These are phyloP conservation scores for Ganoderma resinaceum DNA, from an alignment of 1,284 basidiomycete genomes.

Conservation along the genomic window DNA sequence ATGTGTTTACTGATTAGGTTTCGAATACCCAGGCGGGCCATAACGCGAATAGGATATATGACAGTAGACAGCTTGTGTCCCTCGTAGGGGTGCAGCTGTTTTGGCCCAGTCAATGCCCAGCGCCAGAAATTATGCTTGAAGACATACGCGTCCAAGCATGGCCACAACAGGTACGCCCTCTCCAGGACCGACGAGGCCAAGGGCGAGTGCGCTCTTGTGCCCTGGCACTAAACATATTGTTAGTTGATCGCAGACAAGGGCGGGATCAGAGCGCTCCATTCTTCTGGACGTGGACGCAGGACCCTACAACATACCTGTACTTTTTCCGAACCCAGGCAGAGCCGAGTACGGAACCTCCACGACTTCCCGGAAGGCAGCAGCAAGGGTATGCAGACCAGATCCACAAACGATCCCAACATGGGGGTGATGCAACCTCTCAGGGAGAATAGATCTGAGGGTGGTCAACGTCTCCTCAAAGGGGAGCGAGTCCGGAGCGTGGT, in stretches of 20 bases:
- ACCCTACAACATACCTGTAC: constrained; percentile 61
- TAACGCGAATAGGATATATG: constrained; percentile 79
- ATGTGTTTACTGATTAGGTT: constrained; percentile 70
- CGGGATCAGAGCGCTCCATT: constrained; percentile 4
- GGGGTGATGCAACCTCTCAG: constrained; percentile 56
- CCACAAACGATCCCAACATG: constrained; percentile 82
- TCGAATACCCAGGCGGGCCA: constrained; percentile 77
- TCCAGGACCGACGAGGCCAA: constrained; percentile 71
- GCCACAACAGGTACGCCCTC: constrained; percentile 76
- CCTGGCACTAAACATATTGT: constrained; percentile 61
- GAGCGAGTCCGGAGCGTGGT: constrained; percentile 17
- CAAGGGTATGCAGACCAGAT: constrained; percentile 76
- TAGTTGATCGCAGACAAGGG: neutral
- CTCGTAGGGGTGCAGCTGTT: constrained; percentile 85
- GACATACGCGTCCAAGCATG: constrained; percentile 79
- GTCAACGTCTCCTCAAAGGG: constrained; percentile 48
- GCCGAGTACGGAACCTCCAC: constrained; percentile 65
- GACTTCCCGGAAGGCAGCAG: constrained; percentile 57
- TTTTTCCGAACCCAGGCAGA: constrained; percentile 74
- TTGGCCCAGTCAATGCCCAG: constrained; percentile 6
- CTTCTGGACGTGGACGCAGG: neutral
- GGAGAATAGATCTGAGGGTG: constrained; percentile 47
- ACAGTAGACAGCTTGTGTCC: constrained; percentile 73
- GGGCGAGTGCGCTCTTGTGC: constrained; percentile 79
- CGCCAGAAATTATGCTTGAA: neutral